Evolutionary conservation across 768 basidiomycete genomes (phyloP).

Genomic region (Podaxis rugospora): DNA sequence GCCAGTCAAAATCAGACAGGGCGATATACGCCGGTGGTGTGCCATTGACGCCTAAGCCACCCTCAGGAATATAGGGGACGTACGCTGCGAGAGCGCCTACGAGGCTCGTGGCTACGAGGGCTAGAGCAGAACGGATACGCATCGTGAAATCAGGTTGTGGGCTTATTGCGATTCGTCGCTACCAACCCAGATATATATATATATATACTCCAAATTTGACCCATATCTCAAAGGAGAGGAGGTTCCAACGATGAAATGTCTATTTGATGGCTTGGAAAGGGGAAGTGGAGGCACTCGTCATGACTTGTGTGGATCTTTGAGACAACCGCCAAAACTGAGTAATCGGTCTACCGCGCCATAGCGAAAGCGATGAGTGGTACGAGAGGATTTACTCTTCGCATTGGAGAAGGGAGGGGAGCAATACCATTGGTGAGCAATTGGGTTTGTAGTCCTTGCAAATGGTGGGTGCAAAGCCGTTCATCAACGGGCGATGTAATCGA

Average conservation of each 20-base stretch:
- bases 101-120: background rate
- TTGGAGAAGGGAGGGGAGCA: no score
- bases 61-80: conserved; percentile 15
- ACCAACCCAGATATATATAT: no score
- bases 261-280: background rate
- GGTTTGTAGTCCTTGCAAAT: no score
- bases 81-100: background rate
- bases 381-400: no score
- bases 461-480: no score
- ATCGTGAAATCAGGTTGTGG: background rate
- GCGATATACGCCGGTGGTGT: conserved; percentile 19
- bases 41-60: conserved; percentile 18
- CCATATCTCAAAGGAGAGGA: no score
- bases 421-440: no score
- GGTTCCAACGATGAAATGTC: background rate
- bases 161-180: no score
- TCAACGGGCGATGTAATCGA: no score
- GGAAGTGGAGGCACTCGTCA: background rate
- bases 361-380: no score
- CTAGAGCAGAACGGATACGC: background rate
- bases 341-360: no score
- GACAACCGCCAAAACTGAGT: background rate
- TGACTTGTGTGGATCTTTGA: background rate
- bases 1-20: conserved; percentile 23
- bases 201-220: no score